Base-by-base conservation (phyloP, 371 early-diverging fungal species). In the Apophysomyces variabilis region DNA sequence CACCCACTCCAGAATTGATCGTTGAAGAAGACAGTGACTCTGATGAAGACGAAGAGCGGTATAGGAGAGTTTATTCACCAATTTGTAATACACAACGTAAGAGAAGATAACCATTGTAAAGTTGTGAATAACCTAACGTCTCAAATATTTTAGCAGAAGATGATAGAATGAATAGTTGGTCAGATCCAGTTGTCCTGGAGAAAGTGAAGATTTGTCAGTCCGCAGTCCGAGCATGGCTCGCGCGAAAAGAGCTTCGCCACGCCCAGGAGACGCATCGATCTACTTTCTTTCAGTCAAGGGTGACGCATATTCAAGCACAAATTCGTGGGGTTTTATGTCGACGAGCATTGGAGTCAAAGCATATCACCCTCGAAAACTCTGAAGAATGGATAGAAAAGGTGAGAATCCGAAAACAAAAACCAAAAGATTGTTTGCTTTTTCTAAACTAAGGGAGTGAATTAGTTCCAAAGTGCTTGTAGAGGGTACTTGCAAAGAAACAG, bases 401-500 rank as follows among this genome's bases (percentile, higher is more conserved):
- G 32, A 26, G 32, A 0, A 26, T 26, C 32, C 32, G 1, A 26
- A 3, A 26, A 26, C 18, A 26, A 26, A 26, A 26, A 26, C 1
- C 32, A 26, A 26, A 26, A 26, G 32, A 26, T 26, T 26, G 32
- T 26, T 26, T 26, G 32, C 32, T 3, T 26, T 26, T 26, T 26
- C 32, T 3, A 26, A 26, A 26, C 32, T 26, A 3, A 26, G 3
- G 32, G 32, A 26, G 32, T 26, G 32, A 26, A 26, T 26, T 26
- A 90, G 84, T 69, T 96, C 5, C 97, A 98, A 88, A 86, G 92
- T 0, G 75, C 74, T 38, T 66, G 75, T 54, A 86, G 93, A 35
- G 94, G 93, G 0, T 80, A 75, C 32, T 77, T 92, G 16, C 84
- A 78, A 26, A 83, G 94, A 16, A 70, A 72, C 59, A 82, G 69